Conservation (phyloP, 148 eudicot genomes). For the Nepenthes mirabilis region DNA sequence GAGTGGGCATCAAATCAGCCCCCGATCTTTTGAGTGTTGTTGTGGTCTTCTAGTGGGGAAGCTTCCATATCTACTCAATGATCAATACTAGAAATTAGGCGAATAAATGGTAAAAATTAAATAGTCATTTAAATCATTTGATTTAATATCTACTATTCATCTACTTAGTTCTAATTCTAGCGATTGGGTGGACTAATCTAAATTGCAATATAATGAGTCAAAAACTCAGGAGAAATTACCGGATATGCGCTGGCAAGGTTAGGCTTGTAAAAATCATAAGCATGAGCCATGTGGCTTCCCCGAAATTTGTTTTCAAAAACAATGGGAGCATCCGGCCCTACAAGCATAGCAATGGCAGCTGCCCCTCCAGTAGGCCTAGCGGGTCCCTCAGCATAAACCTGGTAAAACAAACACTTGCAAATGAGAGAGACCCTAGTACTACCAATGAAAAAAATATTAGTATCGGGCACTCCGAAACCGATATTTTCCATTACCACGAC, state of each 20-base stretch:
- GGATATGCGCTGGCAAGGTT: slow-evolving; percentile 98
- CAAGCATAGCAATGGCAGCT: slow-evolving; percentile 89
- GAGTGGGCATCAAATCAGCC: too few species aligned
- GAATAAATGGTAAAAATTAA: too few species aligned
- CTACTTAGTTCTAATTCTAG: too few species aligned
- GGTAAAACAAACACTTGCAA: slow-evolving; percentile 6
- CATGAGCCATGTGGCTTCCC: slow-evolving; percentile 96
- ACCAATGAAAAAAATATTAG: too few species aligned
- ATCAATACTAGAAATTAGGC: too few species aligned
- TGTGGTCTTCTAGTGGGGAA: too few species aligned
- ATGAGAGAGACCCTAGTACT: not conserved
- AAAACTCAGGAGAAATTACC: slow-evolving; percentile 25
- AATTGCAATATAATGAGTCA: not conserved
- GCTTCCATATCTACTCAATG: too few species aligned
- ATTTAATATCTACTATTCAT: too few species aligned
- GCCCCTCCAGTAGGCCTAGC: slow-evolving; percentile 99
- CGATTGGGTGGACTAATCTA: not conserved
- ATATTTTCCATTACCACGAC: too few species aligned
- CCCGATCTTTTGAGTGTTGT: too few species aligned
- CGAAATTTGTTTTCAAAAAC: slow-evolving; percentile 89
- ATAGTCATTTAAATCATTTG: too few species aligned
- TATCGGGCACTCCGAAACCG: too few species aligned
- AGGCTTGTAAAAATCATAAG: slow-evolving; percentile 95
- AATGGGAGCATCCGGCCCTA: slow-evolving; percentile 93
- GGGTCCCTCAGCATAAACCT: slow-evolving; percentile 99